phyloP scores from a whole-genome alignment of 768 basidiomycete genomes.

The Aureoboletus auriporus region DNA sequence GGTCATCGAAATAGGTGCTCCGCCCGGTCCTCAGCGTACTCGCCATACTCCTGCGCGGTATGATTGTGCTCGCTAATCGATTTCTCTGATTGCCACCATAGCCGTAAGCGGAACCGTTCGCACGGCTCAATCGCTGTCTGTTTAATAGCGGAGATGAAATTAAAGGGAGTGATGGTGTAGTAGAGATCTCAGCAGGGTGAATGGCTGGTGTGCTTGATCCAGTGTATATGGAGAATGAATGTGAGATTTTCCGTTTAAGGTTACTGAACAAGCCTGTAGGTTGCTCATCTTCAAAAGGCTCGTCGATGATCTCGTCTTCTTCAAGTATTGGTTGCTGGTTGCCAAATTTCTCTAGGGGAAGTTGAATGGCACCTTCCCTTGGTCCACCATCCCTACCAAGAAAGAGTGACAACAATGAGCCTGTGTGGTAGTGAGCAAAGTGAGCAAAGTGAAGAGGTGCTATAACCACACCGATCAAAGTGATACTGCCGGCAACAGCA shows the following conservation, averaged over 20 bases:
- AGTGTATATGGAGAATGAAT: constrained; percentile 58
- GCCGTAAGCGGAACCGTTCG: constrained; percentile 78
- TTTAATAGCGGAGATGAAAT: constrained; percentile 38
- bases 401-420: constrained; percentile 86
- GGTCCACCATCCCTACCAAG: constrained; percentile 90
- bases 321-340: constrained; percentile 56
- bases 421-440: constrained; percentile 33
- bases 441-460: not conserved
- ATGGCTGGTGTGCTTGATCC: constrained; percentile 46
- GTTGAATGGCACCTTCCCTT: constrained; percentile 77
- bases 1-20: constrained; percentile 42
- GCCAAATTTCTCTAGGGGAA: constrained; percentile 70
- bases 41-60: constrained; percentile 51
- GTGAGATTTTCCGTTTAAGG: constrained; percentile 48
- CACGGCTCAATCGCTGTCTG: constrained; percentile 49
- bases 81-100: constrained; percentile 56
- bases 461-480: constrained; percentile 53
- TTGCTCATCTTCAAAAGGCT: constrained; percentile 40
- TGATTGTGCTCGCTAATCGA: constrained; percentile 48
- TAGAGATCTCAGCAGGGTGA: constrained; percentile 26
- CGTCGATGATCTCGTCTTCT: constrained; percentile 52
- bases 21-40: constrained; percentile 48
- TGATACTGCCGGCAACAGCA: constrained; percentile 69
- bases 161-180: constrained; percentile 44
- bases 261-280: constrained; percentile 34